Evolutionary conservation across 352 stramenopile species (phyloP).

Genomic region (Phytopythium helicoides): DNA sequence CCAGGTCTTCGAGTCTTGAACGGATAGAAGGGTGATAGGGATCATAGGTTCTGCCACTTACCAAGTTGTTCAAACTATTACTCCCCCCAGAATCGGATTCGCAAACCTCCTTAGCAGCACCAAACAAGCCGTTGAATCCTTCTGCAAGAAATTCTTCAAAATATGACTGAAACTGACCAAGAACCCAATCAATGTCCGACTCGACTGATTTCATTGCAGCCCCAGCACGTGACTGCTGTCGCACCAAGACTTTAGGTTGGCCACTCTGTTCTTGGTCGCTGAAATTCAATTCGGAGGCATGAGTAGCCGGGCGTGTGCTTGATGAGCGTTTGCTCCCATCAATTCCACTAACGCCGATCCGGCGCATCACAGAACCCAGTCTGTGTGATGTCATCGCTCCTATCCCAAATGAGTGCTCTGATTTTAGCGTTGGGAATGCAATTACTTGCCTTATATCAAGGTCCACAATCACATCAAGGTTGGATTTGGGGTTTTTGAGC

Average conservation of each 20-base stretch:
- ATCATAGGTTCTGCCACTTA: conserved; percentile 13
- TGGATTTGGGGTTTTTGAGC: conserved; percentile 41
- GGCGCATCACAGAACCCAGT: conserved; percentile 20
- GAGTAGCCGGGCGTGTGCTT: too few relatives aligned
- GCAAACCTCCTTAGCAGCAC: not conserved
- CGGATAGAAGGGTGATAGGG: conserved; percentile 42
- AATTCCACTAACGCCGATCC: conserved; percentile 11
- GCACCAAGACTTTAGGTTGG: conserved; percentile 5
- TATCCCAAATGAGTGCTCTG: conserved; percentile 51
- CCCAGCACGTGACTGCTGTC: conserved; percentile 3
- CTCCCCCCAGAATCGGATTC: conserved; percentile 7
- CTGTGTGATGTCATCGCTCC: conserved; percentile 38
- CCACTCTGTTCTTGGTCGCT: conserved; percentile 1
- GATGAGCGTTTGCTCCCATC: not conserved
- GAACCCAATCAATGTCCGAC: conserved; percentile 60
- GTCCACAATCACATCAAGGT: conserved; percentile 62
- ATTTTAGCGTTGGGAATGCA: conserved; percentile 45
- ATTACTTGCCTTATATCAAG: conserved; percentile 52
- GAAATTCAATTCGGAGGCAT: too few relatives aligned
- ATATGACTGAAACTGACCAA: conserved; percentile 57
- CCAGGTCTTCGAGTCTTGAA: conserved; percentile 51
- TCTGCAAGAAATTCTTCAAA: conserved; percentile 59
- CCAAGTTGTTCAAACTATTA: not conserved
- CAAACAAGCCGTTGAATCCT: conserved; percentile 27
- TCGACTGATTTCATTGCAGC: conserved; percentile 17